phyloP scores from a whole-genome alignment of 805 yeast genomes.

The Nakazawaea anatomiae region DNA sequence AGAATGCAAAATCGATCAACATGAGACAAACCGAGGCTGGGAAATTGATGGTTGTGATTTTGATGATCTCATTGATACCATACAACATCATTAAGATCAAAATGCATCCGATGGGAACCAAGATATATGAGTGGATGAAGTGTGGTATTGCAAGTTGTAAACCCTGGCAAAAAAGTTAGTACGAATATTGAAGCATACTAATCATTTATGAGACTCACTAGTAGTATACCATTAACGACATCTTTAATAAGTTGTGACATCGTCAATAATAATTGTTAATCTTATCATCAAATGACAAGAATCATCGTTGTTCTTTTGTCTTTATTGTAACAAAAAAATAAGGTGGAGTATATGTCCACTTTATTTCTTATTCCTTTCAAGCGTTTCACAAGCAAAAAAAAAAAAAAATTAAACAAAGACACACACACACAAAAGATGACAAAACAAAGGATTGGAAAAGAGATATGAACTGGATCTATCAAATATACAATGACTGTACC shows the following conservation, averaged over 20 bases:
- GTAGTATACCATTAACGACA: background rate
- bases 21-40: conserved; percentile 71
- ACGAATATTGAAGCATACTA: background rate
- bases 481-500: background rate
- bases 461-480: background rate
- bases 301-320: no score
- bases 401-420: no score
- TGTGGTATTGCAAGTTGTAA: conserved; percentile 19
- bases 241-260: background rate
- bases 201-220: background rate
- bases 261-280: background rate
- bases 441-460: no score
- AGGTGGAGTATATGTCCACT: no score
- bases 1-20: conserved; percentile 47
- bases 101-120: conserved; percentile 44
- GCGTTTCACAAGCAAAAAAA: no score
- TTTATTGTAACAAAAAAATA: no score
- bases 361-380: no score
- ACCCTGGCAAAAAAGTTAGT: conserved; percentile 1
- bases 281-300: background rate
- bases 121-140: conserved; percentile 35
- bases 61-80: conserved; percentile 44
- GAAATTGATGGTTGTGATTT: conserved; percentile 42
- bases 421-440: no score
- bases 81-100: conserved; percentile 40